A percentile compares a stretch with the other conserved stretches of the same genome.
Conservation (phyloP, 1,284 basidiomycete genomes). For the Anthracocystis walkeri region DNA sequence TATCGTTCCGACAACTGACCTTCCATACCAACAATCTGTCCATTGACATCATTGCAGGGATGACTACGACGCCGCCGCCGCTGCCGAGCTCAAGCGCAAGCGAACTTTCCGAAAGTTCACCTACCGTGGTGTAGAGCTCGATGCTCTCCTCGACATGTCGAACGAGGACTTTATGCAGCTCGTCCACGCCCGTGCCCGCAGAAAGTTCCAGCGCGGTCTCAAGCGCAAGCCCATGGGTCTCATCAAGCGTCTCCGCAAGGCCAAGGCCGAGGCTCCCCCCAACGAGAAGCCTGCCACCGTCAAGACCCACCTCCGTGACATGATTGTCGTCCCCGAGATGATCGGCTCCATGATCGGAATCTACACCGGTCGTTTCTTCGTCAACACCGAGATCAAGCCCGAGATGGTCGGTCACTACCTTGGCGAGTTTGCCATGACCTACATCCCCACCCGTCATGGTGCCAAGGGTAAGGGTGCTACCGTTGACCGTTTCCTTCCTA, state of each 20-base stretch:
- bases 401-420: constrained; percentile 99
- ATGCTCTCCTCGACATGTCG: constrained; percentile 94
- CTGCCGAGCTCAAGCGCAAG: constrained; percentile 76
- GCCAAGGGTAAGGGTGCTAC: constrained; percentile 98
- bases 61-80: constrained; percentile 70
- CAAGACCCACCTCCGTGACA: constrained; percentile 99
- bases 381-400: constrained; percentile 82
- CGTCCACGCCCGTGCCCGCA: constrained; percentile 97
- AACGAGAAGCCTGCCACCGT: constrained; percentile 99
- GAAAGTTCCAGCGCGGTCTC: constrained; percentile 98
- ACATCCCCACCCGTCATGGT: constrained; percentile 99
- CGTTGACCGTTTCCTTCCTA: constrained; percentile 75
- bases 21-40: too few relatives aligned
- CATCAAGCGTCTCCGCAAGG: constrained; percentile 99
- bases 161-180: constrained; percentile 84
- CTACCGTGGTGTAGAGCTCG: constrained; percentile 89
- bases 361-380: constrained; percentile 88
- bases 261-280: constrained; percentile 97
- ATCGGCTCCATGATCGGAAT: constrained; percentile 73
- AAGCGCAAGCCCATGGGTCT: constrained; percentile 98
- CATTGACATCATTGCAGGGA: constrained; percentile 41
- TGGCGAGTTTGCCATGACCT: constrained; percentile 81
- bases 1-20: constrained; percentile 9
- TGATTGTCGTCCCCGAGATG: constrained; percentile 99
- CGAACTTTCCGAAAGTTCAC: constrained; percentile 98